These are phyloP conservation scores for Circinella umbellata DNA, from an alignment of 371 early-diverging fungal species.

Conservation along the genomic window DNA sequence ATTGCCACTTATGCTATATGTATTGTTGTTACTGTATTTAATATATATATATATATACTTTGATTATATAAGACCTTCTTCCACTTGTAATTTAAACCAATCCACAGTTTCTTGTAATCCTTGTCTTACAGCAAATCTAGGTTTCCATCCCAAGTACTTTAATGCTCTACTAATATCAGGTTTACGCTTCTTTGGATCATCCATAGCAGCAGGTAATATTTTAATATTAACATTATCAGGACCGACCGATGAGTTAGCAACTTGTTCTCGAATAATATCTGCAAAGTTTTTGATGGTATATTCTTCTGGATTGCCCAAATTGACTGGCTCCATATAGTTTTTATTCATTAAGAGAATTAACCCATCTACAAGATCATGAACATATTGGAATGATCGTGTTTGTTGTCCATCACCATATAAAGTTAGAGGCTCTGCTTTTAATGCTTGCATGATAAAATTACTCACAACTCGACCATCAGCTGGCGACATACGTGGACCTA, in stretches of 20 bases:
- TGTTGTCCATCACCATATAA: conserved; percentile 86
- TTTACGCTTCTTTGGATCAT: conserved; percentile 83
- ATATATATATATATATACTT: neutral
- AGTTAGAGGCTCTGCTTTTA: conserved; percentile 78
- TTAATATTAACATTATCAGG: conserved; percentile 62
- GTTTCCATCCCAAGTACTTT: conserved; percentile 75
- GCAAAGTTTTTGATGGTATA: conserved; percentile 86
- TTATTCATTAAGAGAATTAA: conserved; percentile 81
- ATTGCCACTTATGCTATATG: neutral
- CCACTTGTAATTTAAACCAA: conserved; percentile 67
- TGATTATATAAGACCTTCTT: conserved; percentile 38
- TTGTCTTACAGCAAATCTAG: conserved; percentile 75
- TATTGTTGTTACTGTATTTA: neutral
- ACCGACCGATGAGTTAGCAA: conserved; percentile 48
- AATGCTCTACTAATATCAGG: conserved; percentile 83
- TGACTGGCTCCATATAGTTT: conserved; percentile 77
- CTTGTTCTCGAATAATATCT: conserved; percentile 72
- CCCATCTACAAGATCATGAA: conserved; percentile 89
- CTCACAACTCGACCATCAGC: conserved; percentile 90
- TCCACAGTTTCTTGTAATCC: conserved; percentile 88
- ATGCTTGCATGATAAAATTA: conserved; percentile 89
- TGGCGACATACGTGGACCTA: conserved; percentile 89
- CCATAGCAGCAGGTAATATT: conserved; percentile 70
- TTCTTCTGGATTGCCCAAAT: conserved; percentile 90
- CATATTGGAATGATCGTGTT: conserved; percentile 89